phyloP scores from a whole-genome alignment of 257 asterid species.

The Echium plantagineum region DNA sequence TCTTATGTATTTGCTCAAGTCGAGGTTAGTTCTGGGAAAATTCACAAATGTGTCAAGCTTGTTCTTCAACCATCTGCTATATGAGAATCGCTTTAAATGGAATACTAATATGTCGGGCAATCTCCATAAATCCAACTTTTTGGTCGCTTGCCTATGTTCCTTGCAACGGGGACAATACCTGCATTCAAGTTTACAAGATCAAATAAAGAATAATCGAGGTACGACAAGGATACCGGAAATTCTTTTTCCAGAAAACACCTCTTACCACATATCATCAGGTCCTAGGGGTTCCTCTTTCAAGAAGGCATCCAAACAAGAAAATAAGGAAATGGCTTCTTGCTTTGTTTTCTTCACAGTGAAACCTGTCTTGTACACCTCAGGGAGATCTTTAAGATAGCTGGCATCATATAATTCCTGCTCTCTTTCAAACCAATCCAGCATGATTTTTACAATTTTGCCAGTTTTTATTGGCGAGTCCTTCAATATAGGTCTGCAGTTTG shows the following conservation, averaged over 20 bases:
- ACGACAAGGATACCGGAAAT: neutral
- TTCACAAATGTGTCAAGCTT: conserved; percentile 86
- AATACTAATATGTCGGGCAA: conserved; percentile 80
- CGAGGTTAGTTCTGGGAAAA: conserved; percentile 73
- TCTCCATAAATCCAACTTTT: conserved; percentile 92
- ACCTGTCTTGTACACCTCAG: conserved; percentile 72
- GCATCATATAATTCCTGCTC: conserved; percentile 59
- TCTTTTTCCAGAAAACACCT: conserved; percentile 1
- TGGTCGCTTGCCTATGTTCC: conserved; percentile 90
- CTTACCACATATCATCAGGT: conserved; percentile 97
- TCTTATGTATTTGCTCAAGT: conserved; percentile 69
- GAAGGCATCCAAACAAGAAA: conserved; percentile 93
- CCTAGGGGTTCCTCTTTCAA: conserved; percentile 94
- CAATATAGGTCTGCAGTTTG: conserved; percentile 43
- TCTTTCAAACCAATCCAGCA: conserved; percentile 74
- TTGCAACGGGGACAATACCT: conserved; percentile 97
- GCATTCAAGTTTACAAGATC: conserved; percentile 9
- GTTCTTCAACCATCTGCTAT: conserved; percentile 81
- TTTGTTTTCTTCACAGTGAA: conserved; percentile 67
- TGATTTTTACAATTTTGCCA: conserved; percentile 36
- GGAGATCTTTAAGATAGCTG: conserved; percentile 66
- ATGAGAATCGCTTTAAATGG: conserved; percentile 87
- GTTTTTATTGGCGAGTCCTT: conserved; percentile 51
- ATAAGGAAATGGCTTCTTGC: conserved; percentile 80
- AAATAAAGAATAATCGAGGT: neutral